Conservation (phyloP, 208 protist genomes). For the Herpetomonas samuelpessoai region DNA sequence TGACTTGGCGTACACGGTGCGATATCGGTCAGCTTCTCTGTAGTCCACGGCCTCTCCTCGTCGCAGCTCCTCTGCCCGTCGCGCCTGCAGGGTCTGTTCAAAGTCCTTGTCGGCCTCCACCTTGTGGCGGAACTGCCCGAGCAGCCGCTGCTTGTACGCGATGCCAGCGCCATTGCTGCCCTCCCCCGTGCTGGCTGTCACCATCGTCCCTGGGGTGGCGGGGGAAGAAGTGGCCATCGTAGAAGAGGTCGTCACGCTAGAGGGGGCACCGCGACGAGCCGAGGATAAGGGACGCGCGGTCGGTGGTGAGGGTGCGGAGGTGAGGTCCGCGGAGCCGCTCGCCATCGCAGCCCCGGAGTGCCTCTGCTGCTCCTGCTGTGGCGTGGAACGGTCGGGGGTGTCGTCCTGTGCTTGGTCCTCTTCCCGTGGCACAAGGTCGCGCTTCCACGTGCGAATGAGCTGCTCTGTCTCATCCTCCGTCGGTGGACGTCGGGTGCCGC, state of each 20-base stretch:
- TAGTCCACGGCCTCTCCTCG: slow-evolving; percentile 55
- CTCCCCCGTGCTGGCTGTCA: slow-evolving; percentile 32
- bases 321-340: too few relatives aligned
- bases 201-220: slow-evolving; percentile 44
- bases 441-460: slow-evolving; percentile 37
- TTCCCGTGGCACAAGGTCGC: slow-evolving; percentile 38
- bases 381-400: too few relatives aligned
- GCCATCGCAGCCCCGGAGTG: too few relatives aligned
- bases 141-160: slow-evolving; percentile 43
- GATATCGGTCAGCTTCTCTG: slow-evolving; percentile 42
- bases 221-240: too few relatives aligned
- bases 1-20: slow-evolving; percentile 32
- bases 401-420: too few relatives aligned
- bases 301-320: too few relatives aligned
- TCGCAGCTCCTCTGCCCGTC: slow-evolving; percentile 30
- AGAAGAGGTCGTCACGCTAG: too few relatives aligned
- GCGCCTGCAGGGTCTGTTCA: slow-evolving; percentile 25
- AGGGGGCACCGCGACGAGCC: too few relatives aligned
- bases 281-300: too few relatives aligned
- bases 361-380: too few relatives aligned
- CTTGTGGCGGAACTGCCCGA: slow-evolving; percentile 54
- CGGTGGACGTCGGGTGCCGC: slow-evolving; percentile 6
- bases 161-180: slow-evolving; percentile 37
- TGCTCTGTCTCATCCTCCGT: slow-evolving; percentile 20
- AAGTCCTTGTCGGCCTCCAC: slow-evolving; percentile 28